Conservation (phyloP, 495 filamentous ascomycete species). For the Aspergillus homomorphus region DNA sequence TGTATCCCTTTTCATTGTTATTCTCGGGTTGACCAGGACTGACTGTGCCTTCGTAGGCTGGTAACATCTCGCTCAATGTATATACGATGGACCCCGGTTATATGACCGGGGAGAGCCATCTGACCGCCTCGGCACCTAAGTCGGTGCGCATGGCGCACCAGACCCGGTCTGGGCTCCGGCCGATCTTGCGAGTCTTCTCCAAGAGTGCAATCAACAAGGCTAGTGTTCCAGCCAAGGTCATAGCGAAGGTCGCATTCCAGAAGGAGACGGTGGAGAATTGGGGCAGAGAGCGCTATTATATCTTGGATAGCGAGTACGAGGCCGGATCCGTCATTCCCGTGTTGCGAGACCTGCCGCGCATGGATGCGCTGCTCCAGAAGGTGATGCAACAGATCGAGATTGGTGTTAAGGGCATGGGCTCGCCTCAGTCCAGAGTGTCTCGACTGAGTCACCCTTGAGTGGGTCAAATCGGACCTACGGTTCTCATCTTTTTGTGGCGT, state of each 20-base stretch:
- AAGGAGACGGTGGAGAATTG: slow-evolving; percentile 31
- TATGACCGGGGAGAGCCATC: slow-evolving; percentile 30
- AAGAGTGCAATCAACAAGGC: slow-evolving; percentile 41
- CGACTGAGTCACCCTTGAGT: slow-evolving; percentile 16
- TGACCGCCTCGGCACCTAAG: slow-evolving; percentile 27
- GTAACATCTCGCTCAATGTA: slow-evolving; percentile 38
- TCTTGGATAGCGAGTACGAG: slow-evolving; percentile 39
- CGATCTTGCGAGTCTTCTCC: slow-evolving; percentile 38
- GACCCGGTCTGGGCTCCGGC: slow-evolving; percentile 37
- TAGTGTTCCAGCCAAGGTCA: slow-evolving; percentile 39
- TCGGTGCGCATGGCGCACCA: slow-evolving; percentile 37
- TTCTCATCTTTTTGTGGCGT: slow-evolving; percentile 10
- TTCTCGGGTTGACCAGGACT: not conserved
- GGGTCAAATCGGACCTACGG: no score
- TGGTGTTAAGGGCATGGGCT: slow-evolving; percentile 29
- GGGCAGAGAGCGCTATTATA: slow-evolving; percentile 40
- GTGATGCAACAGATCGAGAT: slow-evolving; percentile 37
- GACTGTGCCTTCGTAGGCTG: slow-evolving; percentile 23
- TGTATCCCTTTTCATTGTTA: slow-evolving; percentile 9
- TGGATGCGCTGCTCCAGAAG: slow-evolving; percentile 31
- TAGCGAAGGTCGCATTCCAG: slow-evolving; percentile 42
- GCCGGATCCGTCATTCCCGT: slow-evolving; percentile 38
- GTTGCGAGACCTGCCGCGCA: slow-evolving; percentile 30
- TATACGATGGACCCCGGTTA: slow-evolving; percentile 43
- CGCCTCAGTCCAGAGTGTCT: slow-evolving; percentile 27